Base-by-base conservation (phyloP, 441 rosid species). In the Bruguiera hainesii region DNA sequence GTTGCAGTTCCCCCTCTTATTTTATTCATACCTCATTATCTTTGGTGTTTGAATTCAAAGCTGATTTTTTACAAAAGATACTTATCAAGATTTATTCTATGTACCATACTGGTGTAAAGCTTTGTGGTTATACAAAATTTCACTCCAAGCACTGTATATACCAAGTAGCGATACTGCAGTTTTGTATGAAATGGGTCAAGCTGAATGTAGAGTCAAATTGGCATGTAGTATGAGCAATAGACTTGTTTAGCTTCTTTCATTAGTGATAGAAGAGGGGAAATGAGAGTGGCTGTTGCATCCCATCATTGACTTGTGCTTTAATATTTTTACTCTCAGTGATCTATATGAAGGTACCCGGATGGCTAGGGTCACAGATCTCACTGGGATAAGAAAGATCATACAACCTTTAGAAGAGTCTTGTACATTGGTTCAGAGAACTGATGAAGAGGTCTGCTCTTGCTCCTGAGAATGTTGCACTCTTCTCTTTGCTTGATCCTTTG, bases 261-360 rank as follows among this genome's bases (percentile, higher is more conserved):
- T 16, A 28, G 25, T 5, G 6, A 13, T 13, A 33, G 7, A 11
- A 15, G 9, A 29, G 20, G 9, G 37, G 56, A 37, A 25, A 51
- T 31, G 10, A 13, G 31, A 37, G n/a, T 2, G 6, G 26, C 25
- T 51, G 6, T 4, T 21, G 29, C 57, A 23, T 60, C 21, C 50
- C 58, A 21, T 66, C 56, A 64, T 35, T 71, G 67, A 82, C 67
- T 67, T 65, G 15, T 55, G 61, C 29, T 52, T 59, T 25, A 15
- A 33, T 31, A 4, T 51, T 67, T 42, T 8, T 61, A 49, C 72
- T 52, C 42, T 57, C 61, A 91, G 98, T 75, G 98, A 92, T 79
- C 81, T 89, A 58, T 92, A 92, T 46, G 97, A 92, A 81, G 98
- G 97, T 65, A 83, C 96, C 25, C 80, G 98, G 66, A 85, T 82